These are phyloP conservation scores for Isoetes taiwanensis DNA, from an alignment of 75 land plant species.

Conservation along the genomic window DNA sequence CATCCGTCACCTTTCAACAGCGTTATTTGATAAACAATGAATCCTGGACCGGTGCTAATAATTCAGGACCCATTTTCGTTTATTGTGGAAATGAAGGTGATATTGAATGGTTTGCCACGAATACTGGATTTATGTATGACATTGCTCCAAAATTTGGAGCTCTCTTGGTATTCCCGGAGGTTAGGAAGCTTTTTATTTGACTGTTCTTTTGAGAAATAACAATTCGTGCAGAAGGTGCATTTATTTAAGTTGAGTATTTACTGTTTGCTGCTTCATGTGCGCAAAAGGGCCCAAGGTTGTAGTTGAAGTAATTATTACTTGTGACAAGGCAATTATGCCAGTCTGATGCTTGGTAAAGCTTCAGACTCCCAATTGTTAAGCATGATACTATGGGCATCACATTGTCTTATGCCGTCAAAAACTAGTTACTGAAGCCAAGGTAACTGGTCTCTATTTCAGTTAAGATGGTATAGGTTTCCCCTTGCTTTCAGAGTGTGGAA, in stretches of 20 bases:
- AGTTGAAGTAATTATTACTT: too few relatives aligned
- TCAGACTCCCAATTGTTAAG: too few relatives aligned
- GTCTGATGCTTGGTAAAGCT: too few relatives aligned
- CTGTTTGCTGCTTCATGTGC: neutral
- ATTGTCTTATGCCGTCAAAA: too few relatives aligned
- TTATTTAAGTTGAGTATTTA: neutral
- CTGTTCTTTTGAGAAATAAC: too few relatives aligned
- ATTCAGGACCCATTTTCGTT: constrained; percentile 59
- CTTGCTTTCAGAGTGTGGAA: too few relatives aligned
- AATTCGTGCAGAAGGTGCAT: too few relatives aligned
- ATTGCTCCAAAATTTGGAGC: constrained; percentile 74
- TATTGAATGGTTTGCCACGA: constrained; percentile 91
- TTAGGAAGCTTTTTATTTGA: neutral
- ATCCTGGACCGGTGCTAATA: constrained; percentile 35
- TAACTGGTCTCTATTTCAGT: too few relatives aligned
- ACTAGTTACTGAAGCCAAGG: too few relatives aligned
- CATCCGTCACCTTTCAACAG: constrained; percentile 47
- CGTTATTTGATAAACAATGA: constrained; percentile 52
- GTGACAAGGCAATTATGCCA: too few relatives aligned
- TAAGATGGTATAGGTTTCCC: too few relatives aligned
- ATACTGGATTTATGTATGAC: constrained; percentile 86
- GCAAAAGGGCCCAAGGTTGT: neutral
- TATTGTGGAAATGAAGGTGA: constrained; percentile 96
- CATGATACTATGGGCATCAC: too few relatives aligned
- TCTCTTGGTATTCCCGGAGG: constrained; percentile 76